These are phyloP conservation scores for Penicillium sclerotiorum DNA, from an alignment of 2,329 filamentous ascomycete genomes.

Conservation along the genomic window DNA sequence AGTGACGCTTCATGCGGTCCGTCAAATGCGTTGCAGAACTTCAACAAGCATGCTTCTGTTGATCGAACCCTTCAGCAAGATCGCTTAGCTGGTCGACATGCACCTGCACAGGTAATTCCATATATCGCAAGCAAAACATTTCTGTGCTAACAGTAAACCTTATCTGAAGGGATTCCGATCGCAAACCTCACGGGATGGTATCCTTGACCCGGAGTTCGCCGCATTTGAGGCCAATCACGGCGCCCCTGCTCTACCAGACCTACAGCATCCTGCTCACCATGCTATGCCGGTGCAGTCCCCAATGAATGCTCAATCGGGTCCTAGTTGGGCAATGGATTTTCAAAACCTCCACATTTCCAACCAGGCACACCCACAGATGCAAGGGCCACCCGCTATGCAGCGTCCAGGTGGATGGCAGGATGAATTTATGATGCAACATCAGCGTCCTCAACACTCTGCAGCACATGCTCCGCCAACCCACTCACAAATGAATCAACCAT, in stretches of 20 bases:
- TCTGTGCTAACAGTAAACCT: conserved; percentile 7
- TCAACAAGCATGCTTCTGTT: conserved; percentile 69
- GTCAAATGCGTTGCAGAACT: conserved; percentile 72
- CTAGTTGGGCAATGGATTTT: conserved; percentile 51
- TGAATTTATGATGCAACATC: conserved; percentile 57
- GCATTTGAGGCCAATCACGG: conserved; percentile 60
- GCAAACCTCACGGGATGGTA: conserved; percentile 55
- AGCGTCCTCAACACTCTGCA: conserved; percentile 28
- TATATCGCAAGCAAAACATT: not conserved
- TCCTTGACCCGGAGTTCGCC: conserved; percentile 68
- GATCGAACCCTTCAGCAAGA: conserved; percentile 75
- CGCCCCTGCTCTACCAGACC: conserved; percentile 36
- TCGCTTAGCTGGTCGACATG: conserved; percentile 59
- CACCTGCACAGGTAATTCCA: conserved; percentile 56
- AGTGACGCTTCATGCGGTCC: conserved; percentile 72
- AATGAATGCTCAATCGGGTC: conserved; percentile 21
- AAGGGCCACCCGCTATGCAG: conserved; percentile 45
- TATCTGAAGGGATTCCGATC: conserved; percentile 63
- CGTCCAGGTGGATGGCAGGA: conserved; percentile 58
- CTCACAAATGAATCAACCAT: conserved; percentile 19
- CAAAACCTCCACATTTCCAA: conserved; percentile 47
- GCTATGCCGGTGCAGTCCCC: conserved; percentile 29
- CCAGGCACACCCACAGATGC: conserved; percentile 49
- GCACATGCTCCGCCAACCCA: conserved; percentile 26
- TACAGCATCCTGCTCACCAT: conserved; percentile 40